Percentiles rank a stretch among this genome's conserved stretches.
phyloP scores from a whole-genome alignment of 495 filamentous ascomycete species.

The Daldinia concentrica region DNA sequence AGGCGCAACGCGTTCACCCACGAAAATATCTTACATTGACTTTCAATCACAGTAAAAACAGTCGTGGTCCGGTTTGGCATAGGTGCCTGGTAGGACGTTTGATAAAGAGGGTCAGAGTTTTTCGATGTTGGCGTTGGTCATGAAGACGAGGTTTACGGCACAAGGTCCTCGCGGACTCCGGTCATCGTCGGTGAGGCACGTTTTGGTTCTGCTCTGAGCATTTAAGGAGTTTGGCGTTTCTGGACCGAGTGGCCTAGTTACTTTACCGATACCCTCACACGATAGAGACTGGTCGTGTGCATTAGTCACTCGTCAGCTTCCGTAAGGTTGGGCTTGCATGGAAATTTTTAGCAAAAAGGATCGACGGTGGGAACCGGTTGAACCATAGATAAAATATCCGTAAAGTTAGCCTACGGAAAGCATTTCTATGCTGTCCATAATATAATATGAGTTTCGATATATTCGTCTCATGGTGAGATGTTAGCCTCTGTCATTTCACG shows the following conservation, averaged over 20 bases:
- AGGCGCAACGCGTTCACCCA: conserved; percentile 12
- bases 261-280: conserved; percentile 41
- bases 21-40: conserved; percentile 33
- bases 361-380: conserved; percentile 4
- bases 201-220: conserved; percentile 10
- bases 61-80: conserved; percentile 20
- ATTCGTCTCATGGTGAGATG: not conserved
- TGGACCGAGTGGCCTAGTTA: conserved; percentile 44
- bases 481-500: not conserved
- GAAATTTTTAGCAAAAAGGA: conserved; percentile 10
- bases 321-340: conserved; percentile 12
- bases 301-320: conserved; percentile 7
- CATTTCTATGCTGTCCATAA: conserved; percentile 18
- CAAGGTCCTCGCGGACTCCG: not conserved
- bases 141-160: conserved; percentile 12
- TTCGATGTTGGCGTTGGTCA: conserved; percentile 24
- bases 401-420: conserved; percentile 8
- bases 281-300: conserved; percentile 3
- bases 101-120: not conserved
- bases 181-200: not conserved
- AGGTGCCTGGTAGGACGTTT: conserved; percentile 16
- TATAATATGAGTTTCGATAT: conserved; percentile 2
- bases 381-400: conserved; percentile 24
- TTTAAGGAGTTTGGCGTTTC: conserved; percentile 42
- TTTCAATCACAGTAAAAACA: conserved; percentile 35